These are phyloP conservation scores for Diplodia mutila DNA, from an alignment of 2,329 filamentous ascomycete genomes.

Conservation along the genomic window DNA sequence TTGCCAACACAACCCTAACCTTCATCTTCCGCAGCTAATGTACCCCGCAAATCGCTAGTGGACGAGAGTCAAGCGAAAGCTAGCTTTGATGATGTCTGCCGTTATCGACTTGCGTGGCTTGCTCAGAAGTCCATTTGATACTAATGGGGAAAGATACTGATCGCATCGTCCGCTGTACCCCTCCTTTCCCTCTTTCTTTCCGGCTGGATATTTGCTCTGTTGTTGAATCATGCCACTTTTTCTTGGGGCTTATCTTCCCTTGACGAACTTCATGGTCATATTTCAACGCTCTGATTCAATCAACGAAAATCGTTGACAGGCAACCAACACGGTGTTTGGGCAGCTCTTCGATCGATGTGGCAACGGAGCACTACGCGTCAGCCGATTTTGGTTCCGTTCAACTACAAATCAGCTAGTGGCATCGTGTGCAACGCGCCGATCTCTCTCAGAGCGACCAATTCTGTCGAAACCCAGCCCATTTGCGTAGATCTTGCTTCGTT, in stretches of 20 bases:
- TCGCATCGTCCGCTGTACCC: background rate
- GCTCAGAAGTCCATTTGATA: background rate
- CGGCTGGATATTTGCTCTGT: no score
- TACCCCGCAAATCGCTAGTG: constrained; percentile 12
- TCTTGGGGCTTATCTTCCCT: background rate
- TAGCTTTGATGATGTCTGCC: background rate
- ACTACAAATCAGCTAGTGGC: background rate
- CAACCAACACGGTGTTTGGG: background rate
- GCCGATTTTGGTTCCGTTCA: background rate
- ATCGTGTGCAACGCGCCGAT: background rate
- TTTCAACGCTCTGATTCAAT: background rate
- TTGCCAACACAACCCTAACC: background rate
- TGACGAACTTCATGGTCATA: background rate
- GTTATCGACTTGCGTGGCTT: background rate
- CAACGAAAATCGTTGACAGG: background rate
- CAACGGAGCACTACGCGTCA: background rate
- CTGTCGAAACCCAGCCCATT: background rate
- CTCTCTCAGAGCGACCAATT: background rate
- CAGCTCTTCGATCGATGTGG: background rate
- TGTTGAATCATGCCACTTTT: no score
- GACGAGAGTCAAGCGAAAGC: background rate
- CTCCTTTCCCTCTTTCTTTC: no score
- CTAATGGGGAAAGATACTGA: background rate
- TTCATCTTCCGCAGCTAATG: constrained; percentile 3
- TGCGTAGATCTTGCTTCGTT: constrained; percentile 11